Percentiles rank a stretch among this genome's conserved stretches.
phyloP scores from a whole-genome alignment of 805 yeast species.

The Zygosaccharomyces siamensis region DNA sequence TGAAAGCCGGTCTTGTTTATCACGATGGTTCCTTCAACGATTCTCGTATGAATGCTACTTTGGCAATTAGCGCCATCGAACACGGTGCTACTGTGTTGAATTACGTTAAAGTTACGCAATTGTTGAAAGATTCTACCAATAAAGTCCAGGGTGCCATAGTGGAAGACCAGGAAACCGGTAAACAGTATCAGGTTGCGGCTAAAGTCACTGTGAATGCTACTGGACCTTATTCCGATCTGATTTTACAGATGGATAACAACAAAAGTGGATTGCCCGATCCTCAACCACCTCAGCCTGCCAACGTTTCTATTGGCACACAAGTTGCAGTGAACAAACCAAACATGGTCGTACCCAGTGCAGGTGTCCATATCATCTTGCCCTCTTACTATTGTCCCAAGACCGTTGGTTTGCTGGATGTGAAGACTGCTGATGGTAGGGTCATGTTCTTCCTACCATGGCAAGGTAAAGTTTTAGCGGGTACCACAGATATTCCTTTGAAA shows the following conservation, averaged over 20 bases:
- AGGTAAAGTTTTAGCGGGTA: conserved; percentile 93
- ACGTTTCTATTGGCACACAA: conserved; percentile 29
- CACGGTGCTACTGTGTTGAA: conserved; percentile 87
- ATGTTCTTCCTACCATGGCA: conserved; percentile 98
- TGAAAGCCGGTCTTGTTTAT: conserved; percentile 88
- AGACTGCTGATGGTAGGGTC: conserved; percentile 92
- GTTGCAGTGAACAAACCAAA: conserved; percentile 43
- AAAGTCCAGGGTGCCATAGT: conserved; percentile 74
- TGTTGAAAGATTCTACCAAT: conserved; percentile 57
- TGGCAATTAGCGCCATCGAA: conserved; percentile 81
- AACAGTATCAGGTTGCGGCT: conserved; percentile 56
- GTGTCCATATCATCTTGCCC: conserved; percentile 89
- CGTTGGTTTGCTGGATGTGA: conserved; percentile 86
- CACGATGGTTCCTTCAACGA: conserved; percentile 96
- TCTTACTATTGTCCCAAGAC: conserved; percentile 85
- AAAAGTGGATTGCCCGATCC: conserved; percentile 60
- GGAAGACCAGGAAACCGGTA: conserved; percentile 63
- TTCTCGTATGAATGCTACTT: conserved; percentile 79
- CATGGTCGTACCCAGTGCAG: conserved; percentile 92
- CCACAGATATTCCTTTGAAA: conserved; percentile 85
- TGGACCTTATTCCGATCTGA: conserved; percentile 84
- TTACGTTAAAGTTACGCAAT: conserved; percentile 74
- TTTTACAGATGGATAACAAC: conserved; percentile 81
- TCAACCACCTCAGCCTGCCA: conserved; percentile 19
- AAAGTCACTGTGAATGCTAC: conserved; percentile 85